phyloP scores from a whole-genome alignment of 1,139 yeast species.

The Yamadazyma membranifaciens region DNA sequence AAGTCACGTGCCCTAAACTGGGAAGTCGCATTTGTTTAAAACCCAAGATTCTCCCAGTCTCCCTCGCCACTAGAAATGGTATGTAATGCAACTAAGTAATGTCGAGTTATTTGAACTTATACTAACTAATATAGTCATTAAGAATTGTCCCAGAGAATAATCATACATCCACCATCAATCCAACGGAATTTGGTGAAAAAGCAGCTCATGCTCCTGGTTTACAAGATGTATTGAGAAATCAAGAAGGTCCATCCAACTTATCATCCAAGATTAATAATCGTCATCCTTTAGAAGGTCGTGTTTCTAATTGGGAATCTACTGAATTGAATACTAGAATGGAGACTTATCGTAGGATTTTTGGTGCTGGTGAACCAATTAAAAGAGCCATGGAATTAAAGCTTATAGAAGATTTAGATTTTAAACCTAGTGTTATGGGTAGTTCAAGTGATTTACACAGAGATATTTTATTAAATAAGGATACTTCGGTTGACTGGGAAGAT shows the following conservation, averaged over 20 bases:
- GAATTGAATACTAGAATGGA: constrained; percentile 73
- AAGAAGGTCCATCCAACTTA: constrained; percentile 59
- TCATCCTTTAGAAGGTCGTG: constrained; percentile 82
- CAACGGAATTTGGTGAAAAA: constrained; percentile 47
- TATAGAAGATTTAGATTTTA: constrained; percentile 70
- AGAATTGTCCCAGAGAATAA: constrained; percentile 49
- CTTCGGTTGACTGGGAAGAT: constrained; percentile 90
- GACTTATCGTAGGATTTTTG: constrained; percentile 78
- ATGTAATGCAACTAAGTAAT: constrained; percentile 3
- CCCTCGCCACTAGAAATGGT: constrained; percentile 11
- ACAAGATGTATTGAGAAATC: constrained; percentile 56
- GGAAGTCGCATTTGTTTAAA: too few species aligned
- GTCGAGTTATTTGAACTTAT: background rate
- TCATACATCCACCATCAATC: constrained; percentile 41
- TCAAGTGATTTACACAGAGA: constrained; percentile 65
- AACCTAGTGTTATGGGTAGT: constrained; percentile 63
- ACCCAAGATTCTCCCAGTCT: background rate
- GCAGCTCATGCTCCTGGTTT: constrained; percentile 64
- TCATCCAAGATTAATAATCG: constrained; percentile 73
- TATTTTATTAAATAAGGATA: constrained; percentile 73
- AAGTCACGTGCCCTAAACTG: too few species aligned
- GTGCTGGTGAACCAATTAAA: constrained; percentile 91
- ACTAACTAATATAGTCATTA: constrained; percentile 33
- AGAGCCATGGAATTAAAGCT: constrained; percentile 82
- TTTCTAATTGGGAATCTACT: constrained; percentile 76